phyloP scores from a whole-genome alignment of 2,329 filamentous ascomycete species.

The Fusarium torulosum region DNA sequence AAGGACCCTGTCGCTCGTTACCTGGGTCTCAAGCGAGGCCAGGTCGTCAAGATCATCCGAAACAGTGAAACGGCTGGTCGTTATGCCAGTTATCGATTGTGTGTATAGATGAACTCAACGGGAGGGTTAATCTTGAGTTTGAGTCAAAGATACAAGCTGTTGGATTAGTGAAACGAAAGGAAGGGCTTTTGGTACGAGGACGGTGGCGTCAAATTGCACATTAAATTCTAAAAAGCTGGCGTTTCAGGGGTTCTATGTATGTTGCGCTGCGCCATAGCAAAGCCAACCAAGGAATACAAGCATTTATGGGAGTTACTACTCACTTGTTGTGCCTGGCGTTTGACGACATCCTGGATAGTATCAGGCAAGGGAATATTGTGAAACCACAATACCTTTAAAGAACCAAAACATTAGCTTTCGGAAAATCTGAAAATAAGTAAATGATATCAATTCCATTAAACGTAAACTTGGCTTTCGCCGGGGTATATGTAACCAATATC shows the following conservation, averaged over 20 bases:
- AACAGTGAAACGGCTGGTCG: constrained; percentile 95
- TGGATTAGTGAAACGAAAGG: constrained; percentile 29
- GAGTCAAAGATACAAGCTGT: constrained; percentile 13
- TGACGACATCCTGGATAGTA: not conserved
- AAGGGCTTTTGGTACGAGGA: constrained; percentile 42
- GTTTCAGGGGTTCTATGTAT: constrained; percentile 50
- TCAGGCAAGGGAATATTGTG: not conserved
- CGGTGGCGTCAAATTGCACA: constrained; percentile 49
- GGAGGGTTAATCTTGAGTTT: not conserved
- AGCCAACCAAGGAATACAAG: constrained; percentile 44
- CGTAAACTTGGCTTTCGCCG: constrained; percentile 49
- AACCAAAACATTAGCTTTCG: not conserved
- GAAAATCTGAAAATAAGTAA: not conserved
- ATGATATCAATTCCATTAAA: constrained; percentile 41
- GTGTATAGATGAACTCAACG: constrained; percentile 59
- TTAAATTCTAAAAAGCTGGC: constrained; percentile 50
- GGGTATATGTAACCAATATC: constrained; percentile 48
- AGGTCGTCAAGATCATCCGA: constrained; percentile 98
- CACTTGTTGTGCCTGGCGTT: not conserved
- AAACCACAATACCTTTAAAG: not conserved
- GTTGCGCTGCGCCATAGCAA: constrained; percentile 46
- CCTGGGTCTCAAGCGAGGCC: constrained; percentile 87
- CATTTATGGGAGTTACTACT: constrained; percentile 6
- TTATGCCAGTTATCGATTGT: constrained; percentile 92
- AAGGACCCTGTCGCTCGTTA: constrained; percentile 95